These are phyloP conservation scores for Kokia cookei DNA, from an alignment of 441 rosid species.

Conservation along the genomic window DNA sequence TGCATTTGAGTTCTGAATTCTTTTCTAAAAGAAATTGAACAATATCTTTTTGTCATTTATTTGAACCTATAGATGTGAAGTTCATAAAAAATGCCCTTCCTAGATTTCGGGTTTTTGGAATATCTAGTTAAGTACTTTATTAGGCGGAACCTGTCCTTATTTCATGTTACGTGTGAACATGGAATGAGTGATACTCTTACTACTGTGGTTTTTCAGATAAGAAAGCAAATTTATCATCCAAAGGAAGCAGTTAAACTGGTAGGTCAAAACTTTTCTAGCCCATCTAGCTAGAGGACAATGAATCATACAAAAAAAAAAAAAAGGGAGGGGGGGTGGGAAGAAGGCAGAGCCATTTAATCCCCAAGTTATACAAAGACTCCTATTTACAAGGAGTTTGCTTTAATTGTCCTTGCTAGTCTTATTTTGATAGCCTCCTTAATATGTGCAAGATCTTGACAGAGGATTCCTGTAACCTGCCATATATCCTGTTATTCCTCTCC, in stretches of 20 bases:
- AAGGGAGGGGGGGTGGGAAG: too few relatives aligned
- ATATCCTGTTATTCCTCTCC: background rate
- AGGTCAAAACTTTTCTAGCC: background rate
- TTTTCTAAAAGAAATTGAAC: too few relatives aligned
- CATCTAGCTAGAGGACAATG: background rate
- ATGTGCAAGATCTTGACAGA: background rate
- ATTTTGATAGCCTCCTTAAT: background rate
- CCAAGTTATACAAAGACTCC: background rate
- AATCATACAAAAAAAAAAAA: too few relatives aligned
- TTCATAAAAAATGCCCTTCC: background rate
- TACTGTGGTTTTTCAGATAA: background rate
- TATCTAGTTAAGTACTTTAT: background rate
- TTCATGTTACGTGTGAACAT: background rate
- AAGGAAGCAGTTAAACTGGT: background rate
- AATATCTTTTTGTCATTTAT: background rate
- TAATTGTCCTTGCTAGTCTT: background rate
- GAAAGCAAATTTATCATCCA: background rate
- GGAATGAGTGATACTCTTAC: background rate
- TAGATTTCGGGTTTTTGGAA: background rate
- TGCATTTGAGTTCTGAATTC: background rate
- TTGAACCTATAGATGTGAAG: background rate
- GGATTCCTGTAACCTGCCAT: background rate
- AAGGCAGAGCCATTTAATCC: background rate
- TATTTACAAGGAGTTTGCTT: background rate
- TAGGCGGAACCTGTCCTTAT: background rate